These are phyloP conservation scores for Fragosphaeria purpurea DNA, from an alignment of 2,329 filamentous ascomycete genomes.

Conservation along the genomic window DNA sequence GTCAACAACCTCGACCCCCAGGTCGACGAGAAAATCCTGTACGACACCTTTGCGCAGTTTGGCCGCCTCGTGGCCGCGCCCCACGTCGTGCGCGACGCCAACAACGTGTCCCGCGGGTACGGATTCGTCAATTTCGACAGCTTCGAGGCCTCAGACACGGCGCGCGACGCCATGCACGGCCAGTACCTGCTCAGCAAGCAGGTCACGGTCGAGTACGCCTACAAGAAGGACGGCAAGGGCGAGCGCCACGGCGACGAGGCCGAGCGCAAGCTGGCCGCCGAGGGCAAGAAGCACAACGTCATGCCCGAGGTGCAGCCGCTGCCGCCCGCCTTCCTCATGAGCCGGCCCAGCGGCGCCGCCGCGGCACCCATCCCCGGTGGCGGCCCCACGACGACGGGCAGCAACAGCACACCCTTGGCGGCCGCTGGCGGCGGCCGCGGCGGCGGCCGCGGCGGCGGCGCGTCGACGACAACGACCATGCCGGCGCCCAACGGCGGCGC, in stretches of 20 bases:
- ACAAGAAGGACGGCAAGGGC: slow-evolving; percentile 98
- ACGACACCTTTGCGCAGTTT: slow-evolving; percentile 88
- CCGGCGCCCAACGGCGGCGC: background rate
- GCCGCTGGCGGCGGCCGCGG: background rate
- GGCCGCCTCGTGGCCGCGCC: slow-evolving; percentile 74
- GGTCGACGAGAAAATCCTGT: slow-evolving; percentile 92
- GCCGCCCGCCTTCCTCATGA: slow-evolving; percentile 59
- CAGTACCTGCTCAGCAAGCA: slow-evolving; percentile 97
- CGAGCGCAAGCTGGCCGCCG: slow-evolving; percentile 79
- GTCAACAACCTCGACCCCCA: slow-evolving; percentile 89
- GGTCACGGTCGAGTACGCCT: slow-evolving; percentile 92
- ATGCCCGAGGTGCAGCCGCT: slow-evolving; percentile 68
- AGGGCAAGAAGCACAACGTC: slow-evolving; percentile 91
- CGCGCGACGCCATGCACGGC: slow-evolving; percentile 85
- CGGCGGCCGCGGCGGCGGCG: slow-evolving; percentile 5
- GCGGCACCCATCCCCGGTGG: slow-evolving; percentile 12
- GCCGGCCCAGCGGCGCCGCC: slow-evolving; percentile 19
- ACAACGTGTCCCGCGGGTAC: slow-evolving; percentile 84
- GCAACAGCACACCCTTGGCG: slow-evolving; percentile 2
- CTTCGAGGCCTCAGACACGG: slow-evolving; percentile 89
- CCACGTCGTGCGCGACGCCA: slow-evolving; percentile 86
- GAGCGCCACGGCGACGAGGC: slow-evolving; percentile 92
- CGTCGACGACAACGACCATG: slow-evolving; percentile 7
- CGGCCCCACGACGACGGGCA: background rate
- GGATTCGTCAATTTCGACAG: slow-evolving; percentile 89